Evolutionary conservation across 2,329 filamentous ascomycete genomes (phyloP).

Genomic region (Pseudogymnoascus sp.): DNA sequence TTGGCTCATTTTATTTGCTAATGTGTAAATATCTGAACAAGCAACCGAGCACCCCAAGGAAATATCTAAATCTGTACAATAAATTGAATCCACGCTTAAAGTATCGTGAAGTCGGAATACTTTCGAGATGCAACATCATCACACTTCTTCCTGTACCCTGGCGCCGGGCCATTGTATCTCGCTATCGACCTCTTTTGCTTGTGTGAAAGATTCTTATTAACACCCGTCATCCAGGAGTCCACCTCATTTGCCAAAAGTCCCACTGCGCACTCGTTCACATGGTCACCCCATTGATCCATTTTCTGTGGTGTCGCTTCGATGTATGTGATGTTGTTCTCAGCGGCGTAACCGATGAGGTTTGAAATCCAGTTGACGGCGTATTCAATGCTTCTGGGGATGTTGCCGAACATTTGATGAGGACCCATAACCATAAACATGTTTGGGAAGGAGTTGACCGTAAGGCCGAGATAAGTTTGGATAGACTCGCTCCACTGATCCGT

Average conservation of each 20-base stretch:
- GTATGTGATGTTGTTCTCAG: conserved; percentile 31
- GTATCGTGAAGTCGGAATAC: conserved; percentile 20
- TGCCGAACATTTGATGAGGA: conserved; percentile 40
- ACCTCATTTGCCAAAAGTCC: conserved; percentile 43
- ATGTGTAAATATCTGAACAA: not conserved
- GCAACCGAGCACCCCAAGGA: not conserved
- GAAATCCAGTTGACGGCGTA: conserved; percentile 37
- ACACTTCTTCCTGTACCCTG: conserved; percentile 37
- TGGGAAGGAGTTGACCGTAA: conserved; percentile 26
- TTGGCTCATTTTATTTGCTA: conserved; percentile 12
- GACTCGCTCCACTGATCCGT: conserved; percentile 22
- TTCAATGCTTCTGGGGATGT: conserved; percentile 38
- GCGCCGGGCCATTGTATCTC: conserved; percentile 41
- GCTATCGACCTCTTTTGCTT: conserved; percentile 42
- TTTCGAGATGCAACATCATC: conserved; percentile 26
- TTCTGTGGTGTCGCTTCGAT: conserved; percentile 38
- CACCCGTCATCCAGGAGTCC: conserved; percentile 51
- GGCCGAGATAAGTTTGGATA: conserved; percentile 26
- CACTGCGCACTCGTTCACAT: conserved; percentile 41
- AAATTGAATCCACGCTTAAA: conserved; percentile 18
- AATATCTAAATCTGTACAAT: conserved; percentile 3
- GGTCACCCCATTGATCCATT: conserved; percentile 40
- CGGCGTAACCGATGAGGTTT: conserved; percentile 32
- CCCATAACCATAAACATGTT: conserved; percentile 38
- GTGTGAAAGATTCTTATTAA: conserved; percentile 44